phyloP scores from a whole-genome alignment of 2,329 filamentous ascomycete species.

The Aspergillaceae sp. region DNA sequence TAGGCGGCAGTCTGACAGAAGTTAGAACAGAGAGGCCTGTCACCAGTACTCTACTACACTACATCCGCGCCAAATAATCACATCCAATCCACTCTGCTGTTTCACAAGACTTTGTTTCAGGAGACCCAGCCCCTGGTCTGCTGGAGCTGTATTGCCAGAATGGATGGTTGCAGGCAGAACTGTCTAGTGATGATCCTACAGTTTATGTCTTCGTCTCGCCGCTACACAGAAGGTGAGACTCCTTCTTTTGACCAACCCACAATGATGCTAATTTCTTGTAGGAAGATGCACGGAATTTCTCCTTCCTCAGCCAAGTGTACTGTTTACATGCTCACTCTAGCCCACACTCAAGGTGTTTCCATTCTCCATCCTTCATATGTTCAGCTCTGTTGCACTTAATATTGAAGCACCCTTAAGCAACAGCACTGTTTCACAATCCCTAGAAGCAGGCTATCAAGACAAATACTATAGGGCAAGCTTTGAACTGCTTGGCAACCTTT shows the following conservation, averaged over 20 bases:
- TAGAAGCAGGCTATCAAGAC: background rate
- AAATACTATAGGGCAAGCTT: background rate
- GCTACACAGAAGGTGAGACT: background rate
- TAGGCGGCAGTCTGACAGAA: too few relatives aligned
- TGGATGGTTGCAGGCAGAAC: background rate
- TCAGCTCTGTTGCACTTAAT: background rate
- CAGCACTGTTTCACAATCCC: background rate
- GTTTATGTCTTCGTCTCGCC: background rate
- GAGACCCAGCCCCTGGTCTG: background rate
- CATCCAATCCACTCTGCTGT: background rate
- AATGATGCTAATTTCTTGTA: background rate
- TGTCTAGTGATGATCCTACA: background rate
- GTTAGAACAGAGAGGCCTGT: too few relatives aligned
- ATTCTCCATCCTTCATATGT: background rate
- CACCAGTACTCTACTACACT: too few relatives aligned
- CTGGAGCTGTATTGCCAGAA: background rate
- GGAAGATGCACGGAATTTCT: background rate
- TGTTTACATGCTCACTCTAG: background rate
- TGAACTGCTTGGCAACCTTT: background rate
- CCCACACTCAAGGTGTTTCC: background rate
- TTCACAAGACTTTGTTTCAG: background rate
- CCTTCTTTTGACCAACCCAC: background rate
- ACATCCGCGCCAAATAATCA: too few relatives aligned
- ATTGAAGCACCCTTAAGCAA: background rate
- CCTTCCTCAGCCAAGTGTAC: background rate